phyloP scores from a whole-genome alignment of 176 grass and related monocot species.

The Oryza brachyantha region DNA sequence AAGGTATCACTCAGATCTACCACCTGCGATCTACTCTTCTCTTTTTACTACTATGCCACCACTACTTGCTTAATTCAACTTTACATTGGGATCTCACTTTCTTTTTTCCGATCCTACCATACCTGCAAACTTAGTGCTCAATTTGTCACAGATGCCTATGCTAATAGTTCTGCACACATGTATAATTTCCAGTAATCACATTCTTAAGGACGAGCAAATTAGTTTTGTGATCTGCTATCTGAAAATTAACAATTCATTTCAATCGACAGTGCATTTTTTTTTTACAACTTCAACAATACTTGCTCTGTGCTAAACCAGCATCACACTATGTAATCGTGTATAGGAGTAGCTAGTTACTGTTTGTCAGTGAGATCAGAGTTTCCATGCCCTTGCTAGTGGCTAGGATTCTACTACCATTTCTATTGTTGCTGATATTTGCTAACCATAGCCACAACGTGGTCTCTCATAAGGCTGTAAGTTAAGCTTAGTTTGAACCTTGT shows the following conservation, averaged over 20 bases:
- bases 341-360: not conserved
- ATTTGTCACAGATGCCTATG: not conserved
- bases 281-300: not conserved
- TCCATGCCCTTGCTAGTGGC: not conserved
- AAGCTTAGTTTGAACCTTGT: not conserved
- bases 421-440: not conserved
- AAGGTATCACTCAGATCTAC: conserved; percentile 49
- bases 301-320: not conserved
- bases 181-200: not conserved
- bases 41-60: not conserved
- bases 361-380: not conserved
- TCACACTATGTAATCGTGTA: not conserved
- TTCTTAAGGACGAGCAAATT: not conserved
- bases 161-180: not conserved
- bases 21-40: not conserved
- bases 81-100: not conserved
- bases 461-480: not conserved
- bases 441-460: not conserved
- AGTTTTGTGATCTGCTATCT: not conserved
- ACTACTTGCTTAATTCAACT: not conserved
- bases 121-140: not conserved
- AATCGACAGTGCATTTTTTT: not conserved
- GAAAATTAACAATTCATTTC: not conserved
- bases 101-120: not conserved
- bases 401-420: not conserved